Percentiles rank a stretch among this genome's conserved stretches.
phyloP scores from a whole-genome alignment of 1,284 basidiomycete species.

The Ustilago cynodontis region DNA sequence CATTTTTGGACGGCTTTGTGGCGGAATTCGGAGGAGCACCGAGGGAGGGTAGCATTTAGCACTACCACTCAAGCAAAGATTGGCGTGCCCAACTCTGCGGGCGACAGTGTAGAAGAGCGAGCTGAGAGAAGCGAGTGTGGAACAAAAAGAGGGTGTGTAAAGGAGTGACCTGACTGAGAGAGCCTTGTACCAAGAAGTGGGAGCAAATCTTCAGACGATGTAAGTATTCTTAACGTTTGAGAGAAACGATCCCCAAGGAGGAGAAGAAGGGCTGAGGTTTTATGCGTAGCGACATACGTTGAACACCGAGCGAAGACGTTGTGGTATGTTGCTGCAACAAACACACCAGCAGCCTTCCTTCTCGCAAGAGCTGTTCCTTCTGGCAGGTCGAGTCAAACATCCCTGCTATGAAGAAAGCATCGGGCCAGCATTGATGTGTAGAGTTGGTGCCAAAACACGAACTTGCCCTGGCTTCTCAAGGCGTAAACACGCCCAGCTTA shows the following conservation, averaged over 20 bases:
- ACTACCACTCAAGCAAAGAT: background rate
- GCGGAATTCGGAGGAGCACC: background rate
- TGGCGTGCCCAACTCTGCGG: no score
- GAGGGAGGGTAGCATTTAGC: background rate
- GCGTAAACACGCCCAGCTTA: background rate
- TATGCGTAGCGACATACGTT: conserved; percentile 24
- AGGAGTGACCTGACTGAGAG: no score
- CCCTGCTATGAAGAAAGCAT: background rate
- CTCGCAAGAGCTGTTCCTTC: background rate
- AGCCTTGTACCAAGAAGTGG: no score
- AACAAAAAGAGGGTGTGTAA: background rate
- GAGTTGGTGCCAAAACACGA: background rate
- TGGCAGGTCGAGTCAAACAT: background rate
- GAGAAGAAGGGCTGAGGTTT: background rate
- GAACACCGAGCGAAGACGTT: background rate
- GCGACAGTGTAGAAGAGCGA: background rate
- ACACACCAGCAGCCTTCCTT: background rate
- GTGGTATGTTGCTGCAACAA: background rate
- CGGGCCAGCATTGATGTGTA: background rate
- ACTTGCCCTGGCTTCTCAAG: background rate
- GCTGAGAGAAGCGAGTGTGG: background rate
- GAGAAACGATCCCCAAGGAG: background rate
- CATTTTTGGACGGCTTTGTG: background rate
- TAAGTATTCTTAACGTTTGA: background rate
- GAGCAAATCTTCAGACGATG: no score